These are phyloP conservation scores for Persicaria tinctoria DNA, from an alignment of 148 eudicot species.

Conservation along the genomic window DNA sequence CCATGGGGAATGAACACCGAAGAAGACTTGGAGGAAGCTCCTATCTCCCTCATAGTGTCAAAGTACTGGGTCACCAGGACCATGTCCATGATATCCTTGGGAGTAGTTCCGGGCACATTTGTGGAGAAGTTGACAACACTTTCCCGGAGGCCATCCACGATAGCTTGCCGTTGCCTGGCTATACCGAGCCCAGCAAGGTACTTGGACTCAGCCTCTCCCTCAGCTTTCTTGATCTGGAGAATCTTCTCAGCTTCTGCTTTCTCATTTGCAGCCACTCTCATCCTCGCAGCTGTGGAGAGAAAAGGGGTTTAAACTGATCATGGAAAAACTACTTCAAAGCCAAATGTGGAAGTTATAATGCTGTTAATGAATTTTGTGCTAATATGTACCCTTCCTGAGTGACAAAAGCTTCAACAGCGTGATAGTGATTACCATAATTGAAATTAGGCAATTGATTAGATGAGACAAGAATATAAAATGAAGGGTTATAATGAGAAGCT, in stretches of 20 bases:
- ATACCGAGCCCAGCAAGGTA: slow-evolving; percentile 51
- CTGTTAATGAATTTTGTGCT: too few relatives aligned
- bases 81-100: slow-evolving; percentile 56
- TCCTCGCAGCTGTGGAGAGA: slow-evolving; percentile 30
- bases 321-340: not conserved
- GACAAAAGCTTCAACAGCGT: too few relatives aligned
- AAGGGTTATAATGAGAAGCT: not conserved
- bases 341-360: too few relatives aligned
- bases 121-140: slow-evolving; percentile 47
- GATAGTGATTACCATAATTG: too few relatives aligned
- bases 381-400: too few relatives aligned
- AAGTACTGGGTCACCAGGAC: slow-evolving; percentile 45
- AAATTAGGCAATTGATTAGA: too few relatives aligned
- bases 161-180: slow-evolving; percentile 54
- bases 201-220: slow-evolving; percentile 56
- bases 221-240: slow-evolving; percentile 49
- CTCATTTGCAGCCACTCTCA: slow-evolving; percentile 48
- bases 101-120: slow-evolving; percentile 46
- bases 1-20: slow-evolving; percentile 50
- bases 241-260: slow-evolving; percentile 56
- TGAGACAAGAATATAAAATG: not conserved
- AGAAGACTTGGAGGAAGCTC: slow-evolving; percentile 38
- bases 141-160: slow-evolving; percentile 51
- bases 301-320: not conserved
- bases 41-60: slow-evolving; percentile 44